Conservation (phyloP, 1,139 yeast genomes). For the Blastobotrys petasosporus region DNA sequence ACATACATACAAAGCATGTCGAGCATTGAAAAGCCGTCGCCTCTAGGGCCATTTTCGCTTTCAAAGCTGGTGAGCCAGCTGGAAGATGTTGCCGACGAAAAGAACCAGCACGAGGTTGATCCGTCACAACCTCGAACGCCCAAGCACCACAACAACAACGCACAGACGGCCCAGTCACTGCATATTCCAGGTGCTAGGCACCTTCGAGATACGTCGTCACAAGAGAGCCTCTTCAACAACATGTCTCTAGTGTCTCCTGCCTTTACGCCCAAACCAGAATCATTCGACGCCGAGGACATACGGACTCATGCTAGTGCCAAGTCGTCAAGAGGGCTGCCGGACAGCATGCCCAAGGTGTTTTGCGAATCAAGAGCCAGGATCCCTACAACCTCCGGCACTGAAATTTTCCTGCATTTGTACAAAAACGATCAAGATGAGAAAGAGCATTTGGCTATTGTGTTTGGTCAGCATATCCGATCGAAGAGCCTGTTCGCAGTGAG, state of each 20-base stretch:
- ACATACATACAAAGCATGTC: too few relatives aligned
- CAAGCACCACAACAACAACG: constrained; percentile 5
- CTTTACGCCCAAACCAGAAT: constrained; percentile 26
- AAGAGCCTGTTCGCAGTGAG: constrained; percentile 58
- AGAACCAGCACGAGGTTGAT: neutral
- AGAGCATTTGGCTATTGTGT: constrained; percentile 95
- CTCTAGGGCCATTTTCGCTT: constrained; percentile 7
- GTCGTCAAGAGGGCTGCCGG: constrained; percentile 3
- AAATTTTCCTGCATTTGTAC: constrained; percentile 84
- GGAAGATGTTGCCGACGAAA: constrained; percentile 3
- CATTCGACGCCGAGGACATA: constrained; percentile 8
- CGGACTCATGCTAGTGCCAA: neutral
- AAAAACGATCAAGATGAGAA: constrained; percentile 79
- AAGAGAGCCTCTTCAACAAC: constrained; percentile 16
- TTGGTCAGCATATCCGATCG: constrained; percentile 87
- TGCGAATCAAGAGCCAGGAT: constrained; percentile 91
- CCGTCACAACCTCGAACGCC: neutral
- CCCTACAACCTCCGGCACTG: constrained; percentile 91
- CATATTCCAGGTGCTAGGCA: constrained; percentile 5
- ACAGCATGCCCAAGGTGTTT: constrained; percentile 59
- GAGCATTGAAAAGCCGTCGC: constrained; percentile 6
- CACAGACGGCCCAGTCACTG: constrained; percentile 1
- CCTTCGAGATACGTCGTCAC: constrained; percentile 7
- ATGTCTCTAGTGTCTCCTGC: constrained; percentile 35
- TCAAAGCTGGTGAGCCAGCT: constrained; percentile 7